Evolutionary conservation across 805 yeast species (phyloP).

Genomic region (Tetrapisispora iriomotensis): DNA sequence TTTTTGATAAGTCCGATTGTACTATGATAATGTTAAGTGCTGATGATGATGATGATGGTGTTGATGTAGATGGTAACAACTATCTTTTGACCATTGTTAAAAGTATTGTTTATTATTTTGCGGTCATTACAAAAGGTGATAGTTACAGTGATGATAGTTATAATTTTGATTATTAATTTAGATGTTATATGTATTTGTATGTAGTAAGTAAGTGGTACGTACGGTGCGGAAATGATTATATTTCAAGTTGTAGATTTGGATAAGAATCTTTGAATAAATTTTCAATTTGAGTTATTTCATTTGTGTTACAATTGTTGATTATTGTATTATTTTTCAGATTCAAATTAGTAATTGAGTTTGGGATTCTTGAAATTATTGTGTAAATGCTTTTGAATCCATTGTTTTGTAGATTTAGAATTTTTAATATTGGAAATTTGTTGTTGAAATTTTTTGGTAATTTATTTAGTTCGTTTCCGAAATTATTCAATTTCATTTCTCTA

Average conservation of each 20-base stretch:
- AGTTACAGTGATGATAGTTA: too few relatives aligned
- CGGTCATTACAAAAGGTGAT: too few relatives aligned
- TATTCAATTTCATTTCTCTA: background rate
- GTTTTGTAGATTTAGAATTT: background rate
- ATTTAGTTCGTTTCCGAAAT: constrained; percentile 1
- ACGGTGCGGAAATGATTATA: too few relatives aligned
- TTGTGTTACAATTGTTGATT: constrained; percentile 1
- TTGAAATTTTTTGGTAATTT: background rate
- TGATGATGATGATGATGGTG: too few relatives aligned
- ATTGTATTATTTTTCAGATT: background rate
- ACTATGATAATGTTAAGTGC: too few relatives aligned
- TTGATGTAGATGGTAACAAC: too few relatives aligned
- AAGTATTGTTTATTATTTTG: too few relatives aligned
- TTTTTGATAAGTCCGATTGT: too few relatives aligned
- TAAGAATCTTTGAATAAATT: background rate
- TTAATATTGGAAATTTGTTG: background rate
- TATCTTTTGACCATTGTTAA: too few relatives aligned
- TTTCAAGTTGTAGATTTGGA: constrained; percentile 1
- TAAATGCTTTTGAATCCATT: background rate
- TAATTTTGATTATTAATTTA: too few relatives aligned
- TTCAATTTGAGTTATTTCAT: background rate
- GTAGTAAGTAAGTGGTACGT: background rate
- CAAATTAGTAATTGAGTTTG: background rate
- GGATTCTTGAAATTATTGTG: background rate
- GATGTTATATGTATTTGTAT: background rate